Base-by-base conservation (phyloP, 2,329 filamentous ascomycete genomes). In the Periglandula ipomoeae region DNA sequence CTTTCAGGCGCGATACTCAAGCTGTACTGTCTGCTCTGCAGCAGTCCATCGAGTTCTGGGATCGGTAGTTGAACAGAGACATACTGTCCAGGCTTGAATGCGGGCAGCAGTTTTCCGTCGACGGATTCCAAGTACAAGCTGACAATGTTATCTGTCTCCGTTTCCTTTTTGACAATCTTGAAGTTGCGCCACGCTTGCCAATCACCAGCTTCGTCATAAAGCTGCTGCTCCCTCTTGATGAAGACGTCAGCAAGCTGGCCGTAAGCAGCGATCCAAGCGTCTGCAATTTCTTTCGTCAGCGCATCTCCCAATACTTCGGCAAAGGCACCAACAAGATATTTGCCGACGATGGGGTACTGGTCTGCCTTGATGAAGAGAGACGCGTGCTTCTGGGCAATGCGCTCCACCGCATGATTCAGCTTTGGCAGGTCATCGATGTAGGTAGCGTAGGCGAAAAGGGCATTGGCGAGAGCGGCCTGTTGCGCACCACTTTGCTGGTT, bases 311-410 rank as follows among this genome's bases (percentile, higher is more conserved):
- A 74, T 0, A 89, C 79, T 30, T 75, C 63, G 11, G 75, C 77
- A 66, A 90, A 84, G 2, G 85, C 82, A 44, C 73, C 75, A 17
- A 90, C 71, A 1, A 90, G 73, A 61, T 82, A 74, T 53, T 78
- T 74, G 38, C 83, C 86, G 2, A 90, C 85, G 27, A 88, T 75
- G 46, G 72, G 66, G 61, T 90, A 90, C 47, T 89, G 81, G 20
- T 81, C 82, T 0, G 85, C 74, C 54, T 72, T 68, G 58, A 90
- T 77, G 60, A 78, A 79, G n/a, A 90, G 73, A 1, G 79, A 84
- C 22, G 75, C 84, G 60, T 90, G 86, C 68, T 89, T 89, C 59
- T 89, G 79, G 50, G 82, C 83, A 55, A 91, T 89, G 58, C 82
- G 77, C 63, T 87, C 82, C 13, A 79, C 70, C 30, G 68, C 69